Conservation (phyloP, 129 eudicot species). For the Lactuca saligna region DNA sequence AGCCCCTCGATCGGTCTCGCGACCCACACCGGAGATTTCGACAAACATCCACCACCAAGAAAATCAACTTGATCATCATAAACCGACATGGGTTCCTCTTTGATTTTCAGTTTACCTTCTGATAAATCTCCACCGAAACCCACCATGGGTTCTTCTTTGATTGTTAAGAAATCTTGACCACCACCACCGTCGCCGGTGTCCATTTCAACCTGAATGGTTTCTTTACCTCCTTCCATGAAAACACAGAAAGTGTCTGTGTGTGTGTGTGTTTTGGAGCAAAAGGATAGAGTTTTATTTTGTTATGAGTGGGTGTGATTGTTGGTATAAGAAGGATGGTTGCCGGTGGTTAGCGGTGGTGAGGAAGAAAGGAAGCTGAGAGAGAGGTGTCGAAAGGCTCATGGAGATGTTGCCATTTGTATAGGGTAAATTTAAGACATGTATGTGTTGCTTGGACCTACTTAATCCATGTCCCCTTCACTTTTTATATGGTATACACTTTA, state of each 20-base stretch:
- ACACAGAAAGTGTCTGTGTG: not conserved
- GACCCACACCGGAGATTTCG: slow-evolving; percentile 14
- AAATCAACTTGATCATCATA: slow-evolving; percentile 24
- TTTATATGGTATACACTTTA: slow-evolving; percentile 19
- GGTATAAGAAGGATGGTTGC: slow-evolving; percentile 28
- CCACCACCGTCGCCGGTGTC: not conserved
- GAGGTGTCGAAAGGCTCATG: slow-evolving; percentile 39
- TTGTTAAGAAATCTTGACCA: slow-evolving; percentile 17
- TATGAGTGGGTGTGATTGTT: slow-evolving; percentile 8
- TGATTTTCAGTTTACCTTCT: slow-evolving; percentile 12
- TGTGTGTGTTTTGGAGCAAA: slow-evolving; percentile 3
- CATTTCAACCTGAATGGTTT: slow-evolving; percentile 2
- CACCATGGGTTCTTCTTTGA: slow-evolving; percentile 46
- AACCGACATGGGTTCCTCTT: slow-evolving; percentile 33
- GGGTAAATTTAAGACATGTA: slow-evolving; percentile 27
- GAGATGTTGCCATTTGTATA: slow-evolving; percentile 46
- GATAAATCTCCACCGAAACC: not conserved
- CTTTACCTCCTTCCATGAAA: slow-evolving; percentile 13
- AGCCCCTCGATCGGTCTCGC: slow-evolving; percentile 64
- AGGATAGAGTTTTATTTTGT: not conserved
- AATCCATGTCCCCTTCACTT: slow-evolving; percentile 20
- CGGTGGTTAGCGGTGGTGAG: slow-evolving; percentile 40
- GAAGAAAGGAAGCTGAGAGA: slow-evolving; percentile 12
- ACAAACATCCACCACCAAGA: slow-evolving; percentile 23
- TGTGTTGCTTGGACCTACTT: slow-evolving; percentile 30